Evolutionary conservation across 352 stramenopile genomes (phyloP), one percentile per base, ranked within the genome.

Genomic region (Globisporangium viniferum): DNA sequence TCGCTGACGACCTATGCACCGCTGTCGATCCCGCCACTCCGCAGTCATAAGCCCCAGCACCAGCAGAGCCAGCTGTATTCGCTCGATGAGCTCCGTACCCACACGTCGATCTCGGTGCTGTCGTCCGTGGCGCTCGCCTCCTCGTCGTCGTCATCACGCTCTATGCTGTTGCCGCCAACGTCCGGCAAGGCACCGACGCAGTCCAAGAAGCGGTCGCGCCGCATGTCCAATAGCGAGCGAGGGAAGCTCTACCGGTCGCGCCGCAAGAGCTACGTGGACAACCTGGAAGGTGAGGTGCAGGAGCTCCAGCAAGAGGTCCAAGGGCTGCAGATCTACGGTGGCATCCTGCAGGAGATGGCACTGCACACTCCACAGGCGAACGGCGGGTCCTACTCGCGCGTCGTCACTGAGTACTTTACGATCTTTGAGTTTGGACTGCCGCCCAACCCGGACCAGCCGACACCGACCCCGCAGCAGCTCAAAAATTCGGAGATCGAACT

Each of bases 211-310:
- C 64, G 61, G 22, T 39, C 44, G 22, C 64, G 66, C 4, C 64
- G 65, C 55, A 76, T 78, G 73, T 76, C 73, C 39, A 78, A 79
- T 51, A 79, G 73, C 49, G 73, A 79, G 41, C 73, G 73, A 3
- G 70, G 74, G 31, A 80, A 80, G 36, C 59, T 76, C 5, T 80
- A 80, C 33, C 74, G 74, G 15, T 75, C 68, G 27, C 64, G 71
- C n/a, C 65, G 72, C 36, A 77, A 78, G 62, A 66, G 69, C 36
- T 80, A 80, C 66, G 69, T 78, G 10, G 68, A 77, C 31, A 65
- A 49, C 3, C 56, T 80, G 12, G 71, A 80, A 46, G 46, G 70
- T 7, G 41, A 78, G 27, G 64, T 76, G 53, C 22, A 55, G 60
- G 68, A 64, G 18, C 62, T 79, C 41, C 56, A 64, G 9, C 39